Evolutionary conservation across 176 grass and related monocot species (phyloP), one percentile per base, ranked within the genome.

Genomic region (Avena atlantica): DNA sequence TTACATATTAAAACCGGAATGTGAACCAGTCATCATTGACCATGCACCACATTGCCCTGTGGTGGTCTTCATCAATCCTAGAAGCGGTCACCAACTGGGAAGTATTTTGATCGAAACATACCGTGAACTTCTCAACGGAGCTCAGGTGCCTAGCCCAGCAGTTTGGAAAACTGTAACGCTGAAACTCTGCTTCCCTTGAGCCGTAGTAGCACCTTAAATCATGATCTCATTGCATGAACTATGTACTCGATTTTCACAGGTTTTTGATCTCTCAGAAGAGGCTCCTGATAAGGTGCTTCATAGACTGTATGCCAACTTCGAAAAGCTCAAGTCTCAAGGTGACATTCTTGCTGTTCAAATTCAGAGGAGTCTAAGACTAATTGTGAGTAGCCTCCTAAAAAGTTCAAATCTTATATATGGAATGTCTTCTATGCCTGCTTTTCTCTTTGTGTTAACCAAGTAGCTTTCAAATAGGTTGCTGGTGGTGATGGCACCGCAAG

Each of bases 401-500:
- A 87, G 48, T 50, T 50, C 48, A 12, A 50, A 50, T 50, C 48
- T 50, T 50, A 50, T 50, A 50, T 50, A 50, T 50, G 78, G 44
- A 71, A 71, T 27, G 15, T 31, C n/a, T 19, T 20, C 29, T 81
- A 12, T 27, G 23, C 14, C 57, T 70, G 14, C 10, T 49, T 40
- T 48, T 72, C 48, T 31, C 48, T 6, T 71, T 78, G 31, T 80
- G 42, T 25, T 64, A 59, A 72, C 31, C 50, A 70, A 81, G 40
- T 31, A 75, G 8, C 72, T 81, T 90, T 89, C 21, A 79, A 88
- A 89, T 78, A 98, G 96, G 96, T 98, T 31, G 96, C 96, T 78
- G 96, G 96, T 76, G 96, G 96, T 75, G 96, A 98, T 84, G 96
- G 96, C 71, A 98, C 96, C 23, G 96, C 93, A 87, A 93, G 96